Conservation (phyloP, 1,284 basidiomycete genomes). For the Mycena citricolor region DNA sequence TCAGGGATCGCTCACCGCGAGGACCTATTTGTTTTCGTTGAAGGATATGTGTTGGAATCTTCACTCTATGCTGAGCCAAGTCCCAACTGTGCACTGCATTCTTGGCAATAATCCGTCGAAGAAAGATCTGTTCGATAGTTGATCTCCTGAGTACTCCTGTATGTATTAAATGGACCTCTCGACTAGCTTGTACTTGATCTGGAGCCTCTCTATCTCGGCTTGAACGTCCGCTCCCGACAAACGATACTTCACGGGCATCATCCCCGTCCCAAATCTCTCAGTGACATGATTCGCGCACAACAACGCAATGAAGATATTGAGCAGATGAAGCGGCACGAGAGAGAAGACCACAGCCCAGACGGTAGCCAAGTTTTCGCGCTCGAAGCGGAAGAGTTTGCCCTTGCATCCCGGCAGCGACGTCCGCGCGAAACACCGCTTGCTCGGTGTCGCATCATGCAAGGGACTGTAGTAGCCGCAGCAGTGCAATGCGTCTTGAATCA, state of each 20-base stretch:
- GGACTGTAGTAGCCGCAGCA: slow-evolving; percentile 77
- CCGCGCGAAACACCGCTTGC: slow-evolving; percentile 65
- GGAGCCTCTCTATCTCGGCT: slow-evolving; percentile 38
- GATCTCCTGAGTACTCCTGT: too few relatives aligned
- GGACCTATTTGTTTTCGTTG: too few relatives aligned
- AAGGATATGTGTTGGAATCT: too few relatives aligned
- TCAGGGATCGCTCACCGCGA: too few relatives aligned
- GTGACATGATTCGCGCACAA: slow-evolving; percentile 77
- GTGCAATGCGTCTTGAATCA: slow-evolving; percentile 65
- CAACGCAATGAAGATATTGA: slow-evolving; percentile 62
- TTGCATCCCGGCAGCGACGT: slow-evolving; percentile 73
- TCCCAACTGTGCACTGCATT: too few relatives aligned
- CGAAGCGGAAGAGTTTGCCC: slow-evolving; percentile 59
- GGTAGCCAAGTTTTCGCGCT: slow-evolving; percentile 50
- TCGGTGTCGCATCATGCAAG: slow-evolving; percentile 61
- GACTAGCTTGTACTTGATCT: too few relatives aligned
- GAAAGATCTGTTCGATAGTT: too few relatives aligned
- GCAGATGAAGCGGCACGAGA: slow-evolving; percentile 63
- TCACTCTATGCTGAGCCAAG: too few relatives aligned
- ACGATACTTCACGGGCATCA: slow-evolving; percentile 68
- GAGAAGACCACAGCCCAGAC: slow-evolving; percentile 65
- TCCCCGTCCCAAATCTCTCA: slow-evolving; percentile 66
- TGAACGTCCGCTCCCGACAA: slow-evolving; percentile 47
- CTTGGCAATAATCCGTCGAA: slow-evolving; percentile 5
- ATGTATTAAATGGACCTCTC: too few relatives aligned